A percentile compares a stretch with the other conserved stretches of the same genome.
Conservation (phyloP, 2,329 filamentous ascomycete genomes). For the Xylariaceae sp. region DNA sequence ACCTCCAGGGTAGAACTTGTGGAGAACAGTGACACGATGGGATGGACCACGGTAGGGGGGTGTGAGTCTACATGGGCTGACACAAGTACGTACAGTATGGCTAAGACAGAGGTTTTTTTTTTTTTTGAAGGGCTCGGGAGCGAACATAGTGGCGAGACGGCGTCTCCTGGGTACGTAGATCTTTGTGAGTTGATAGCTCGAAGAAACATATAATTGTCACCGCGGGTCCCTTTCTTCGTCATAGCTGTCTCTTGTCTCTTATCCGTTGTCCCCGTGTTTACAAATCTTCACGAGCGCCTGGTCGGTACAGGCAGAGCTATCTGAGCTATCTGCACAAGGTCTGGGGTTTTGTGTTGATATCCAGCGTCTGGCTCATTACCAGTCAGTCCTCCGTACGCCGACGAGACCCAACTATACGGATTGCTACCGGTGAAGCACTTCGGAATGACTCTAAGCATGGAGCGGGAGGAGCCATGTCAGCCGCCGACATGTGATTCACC, state of each 20-base stretch:
- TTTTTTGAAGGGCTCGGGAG: not conserved
- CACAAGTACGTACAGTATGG: not conserved
- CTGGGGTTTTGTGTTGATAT: not conserved
- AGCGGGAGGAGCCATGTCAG: not conserved
- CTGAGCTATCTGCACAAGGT: not conserved
- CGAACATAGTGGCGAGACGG: not conserved
- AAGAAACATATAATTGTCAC: not conserved
- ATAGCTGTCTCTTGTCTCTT: not conserved
- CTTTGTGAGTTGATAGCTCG: not conserved
- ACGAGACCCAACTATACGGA: not conserved
- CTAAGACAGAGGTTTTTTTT: not conserved
- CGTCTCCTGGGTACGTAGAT: not conserved
- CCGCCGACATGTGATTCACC: not conserved
- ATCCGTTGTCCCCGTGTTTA: not conserved
- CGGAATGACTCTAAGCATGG: not conserved
- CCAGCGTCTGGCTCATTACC: not conserved
- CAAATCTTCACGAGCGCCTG: not conserved
- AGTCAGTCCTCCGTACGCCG: not conserved
- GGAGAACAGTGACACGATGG: not conserved
- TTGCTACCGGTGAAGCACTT: not conserved
- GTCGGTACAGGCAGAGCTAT: not conserved
- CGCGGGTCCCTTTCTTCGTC: not conserved
- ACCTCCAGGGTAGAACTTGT: not conserved
- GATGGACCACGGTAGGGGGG: slow-evolving; percentile 2
- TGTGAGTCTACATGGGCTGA: not conserved